Conservation (phyloP, 768 basidiomycete genomes). For the Russula sp. region DNA sequence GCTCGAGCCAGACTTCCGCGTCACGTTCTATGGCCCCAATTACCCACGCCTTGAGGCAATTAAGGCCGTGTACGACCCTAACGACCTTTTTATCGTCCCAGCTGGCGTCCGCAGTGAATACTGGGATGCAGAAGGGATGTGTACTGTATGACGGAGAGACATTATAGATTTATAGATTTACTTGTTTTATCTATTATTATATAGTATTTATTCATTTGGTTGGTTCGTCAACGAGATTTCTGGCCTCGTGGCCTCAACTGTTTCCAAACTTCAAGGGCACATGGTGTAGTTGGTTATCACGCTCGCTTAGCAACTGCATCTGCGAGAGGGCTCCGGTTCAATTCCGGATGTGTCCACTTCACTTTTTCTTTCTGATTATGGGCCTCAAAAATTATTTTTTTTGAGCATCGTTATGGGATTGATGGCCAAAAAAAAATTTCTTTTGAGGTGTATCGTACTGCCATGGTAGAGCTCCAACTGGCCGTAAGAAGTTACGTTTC, state of each 20-base stretch:
- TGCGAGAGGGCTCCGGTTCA: constrained; percentile 18
- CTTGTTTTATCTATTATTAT: not conserved
- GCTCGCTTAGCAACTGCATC: constrained; percentile 5
- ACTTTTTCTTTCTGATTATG: not conserved
- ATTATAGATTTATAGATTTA: not conserved
- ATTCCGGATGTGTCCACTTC: constrained; percentile 18
- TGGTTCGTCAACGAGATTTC: not conserved
- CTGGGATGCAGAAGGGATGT: constrained; percentile 29
- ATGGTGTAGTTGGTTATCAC: constrained; percentile 18
- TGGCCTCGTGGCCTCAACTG: too few species aligned
- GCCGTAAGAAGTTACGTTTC: too few species aligned
- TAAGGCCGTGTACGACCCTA: constrained; percentile 30
- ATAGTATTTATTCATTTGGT: not conserved
- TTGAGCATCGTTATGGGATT: not conserved
- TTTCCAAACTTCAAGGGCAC: not conserved
- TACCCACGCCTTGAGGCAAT: constrained; percentile 28
- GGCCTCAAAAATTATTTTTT: not conserved
- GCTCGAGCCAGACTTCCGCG: constrained; percentile 28
- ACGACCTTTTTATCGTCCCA: constrained; percentile 30
- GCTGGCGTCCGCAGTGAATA: constrained; percentile 30
- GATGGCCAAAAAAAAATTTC: too few species aligned
- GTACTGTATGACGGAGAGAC: constrained; percentile 14
- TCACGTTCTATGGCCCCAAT: constrained; percentile 33
- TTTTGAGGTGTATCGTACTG: too few species aligned
- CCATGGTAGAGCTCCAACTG: too few species aligned